Evolutionary conservation across 495 filamentous ascomycete genomes (phyloP).

Genomic region (Amniculicola lignicola): DNA sequence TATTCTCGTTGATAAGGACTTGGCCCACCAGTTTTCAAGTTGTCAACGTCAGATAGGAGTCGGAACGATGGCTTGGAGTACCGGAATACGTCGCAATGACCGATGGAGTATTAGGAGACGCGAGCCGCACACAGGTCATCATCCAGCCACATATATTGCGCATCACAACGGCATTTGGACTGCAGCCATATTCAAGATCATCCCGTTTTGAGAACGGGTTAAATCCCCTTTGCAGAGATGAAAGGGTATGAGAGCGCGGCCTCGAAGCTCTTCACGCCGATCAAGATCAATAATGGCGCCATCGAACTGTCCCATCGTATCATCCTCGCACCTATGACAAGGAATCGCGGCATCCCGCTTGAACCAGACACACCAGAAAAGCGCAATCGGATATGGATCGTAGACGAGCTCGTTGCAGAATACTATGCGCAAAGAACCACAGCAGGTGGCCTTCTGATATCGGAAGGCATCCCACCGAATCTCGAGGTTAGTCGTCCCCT

Average conservation of each 20-base stretch:
- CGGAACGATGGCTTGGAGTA: too few relatives aligned
- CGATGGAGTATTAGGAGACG: too few relatives aligned
- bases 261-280: slow-evolving; percentile 22
- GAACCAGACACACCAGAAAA: slow-evolving; percentile 30
- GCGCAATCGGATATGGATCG: slow-evolving; percentile 48
- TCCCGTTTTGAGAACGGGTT: too few relatives aligned
- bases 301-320: slow-evolving; percentile 27
- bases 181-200: too few relatives aligned
- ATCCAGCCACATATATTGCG: too few relatives aligned
- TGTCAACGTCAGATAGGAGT: too few relatives aligned
- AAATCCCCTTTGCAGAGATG: too few relatives aligned
- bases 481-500: slow-evolving; percentile 38
- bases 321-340: slow-evolving; percentile 27
- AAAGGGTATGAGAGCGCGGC: neutral
- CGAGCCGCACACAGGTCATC: too few relatives aligned
- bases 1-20: too few relatives aligned
- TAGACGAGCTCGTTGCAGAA: slow-evolving; percentile 49
- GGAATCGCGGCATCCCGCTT: slow-evolving; percentile 21
- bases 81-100: too few relatives aligned
- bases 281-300: slow-evolving; percentile 22
- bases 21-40: too few relatives aligned
- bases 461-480: slow-evolving; percentile 55
- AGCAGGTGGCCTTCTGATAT: slow-evolving; percentile 54
- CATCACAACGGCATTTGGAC: too few relatives aligned
- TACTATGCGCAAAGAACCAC: slow-evolving; percentile 57